These are phyloP conservation scores for Aspergillus melleus DNA, from an alignment of 2,329 filamentous ascomycete species.

Conservation along the genomic window DNA sequence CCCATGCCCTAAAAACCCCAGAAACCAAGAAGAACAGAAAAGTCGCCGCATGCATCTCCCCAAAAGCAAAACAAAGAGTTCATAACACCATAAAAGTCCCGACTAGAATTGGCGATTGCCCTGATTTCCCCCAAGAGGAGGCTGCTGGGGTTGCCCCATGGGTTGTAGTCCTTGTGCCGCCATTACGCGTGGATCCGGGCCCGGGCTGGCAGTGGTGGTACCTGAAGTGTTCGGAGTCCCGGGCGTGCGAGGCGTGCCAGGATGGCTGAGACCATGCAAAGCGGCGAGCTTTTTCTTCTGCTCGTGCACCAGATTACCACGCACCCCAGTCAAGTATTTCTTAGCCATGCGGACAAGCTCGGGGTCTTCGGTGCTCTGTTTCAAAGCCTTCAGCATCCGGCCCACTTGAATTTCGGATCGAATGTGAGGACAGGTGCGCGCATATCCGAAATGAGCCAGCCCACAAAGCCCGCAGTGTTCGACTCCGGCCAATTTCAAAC, in stretches of 20 bases:
- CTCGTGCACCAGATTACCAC: conserved; percentile 54
- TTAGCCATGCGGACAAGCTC: conserved; percentile 55
- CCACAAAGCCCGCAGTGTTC: conserved; percentile 67
- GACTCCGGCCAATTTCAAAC: conserved; percentile 58
- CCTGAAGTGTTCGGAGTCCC: neutral
- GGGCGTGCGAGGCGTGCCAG: neutral
- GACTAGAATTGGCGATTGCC: neutral
- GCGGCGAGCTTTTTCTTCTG: conserved; percentile 43
- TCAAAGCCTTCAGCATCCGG: conserved; percentile 63
- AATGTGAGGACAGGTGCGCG: conserved; percentile 62
- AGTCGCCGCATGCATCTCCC: no score
- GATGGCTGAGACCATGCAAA: conserved; percentile 8
- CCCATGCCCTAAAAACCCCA: neutral
- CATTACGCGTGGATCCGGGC: neutral
- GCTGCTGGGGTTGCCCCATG: neutral
- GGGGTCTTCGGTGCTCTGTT: conserved; percentile 56
- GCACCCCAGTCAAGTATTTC: conserved; percentile 59
- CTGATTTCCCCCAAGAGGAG: neutral
- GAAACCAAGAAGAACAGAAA: neutral
- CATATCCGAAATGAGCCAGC: conserved; percentile 59
- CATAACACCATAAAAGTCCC: no score
- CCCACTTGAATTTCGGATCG: conserved; percentile 63
- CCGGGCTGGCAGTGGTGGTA: neutral
- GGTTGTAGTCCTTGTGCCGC: no score
- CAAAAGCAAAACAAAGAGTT: no score